A percentile compares a stretch with the other conserved stretches of the same genome.
Conservation (phyloP, 192 early-diverging fungal genomes). For the Coemansia sp. region DNA sequence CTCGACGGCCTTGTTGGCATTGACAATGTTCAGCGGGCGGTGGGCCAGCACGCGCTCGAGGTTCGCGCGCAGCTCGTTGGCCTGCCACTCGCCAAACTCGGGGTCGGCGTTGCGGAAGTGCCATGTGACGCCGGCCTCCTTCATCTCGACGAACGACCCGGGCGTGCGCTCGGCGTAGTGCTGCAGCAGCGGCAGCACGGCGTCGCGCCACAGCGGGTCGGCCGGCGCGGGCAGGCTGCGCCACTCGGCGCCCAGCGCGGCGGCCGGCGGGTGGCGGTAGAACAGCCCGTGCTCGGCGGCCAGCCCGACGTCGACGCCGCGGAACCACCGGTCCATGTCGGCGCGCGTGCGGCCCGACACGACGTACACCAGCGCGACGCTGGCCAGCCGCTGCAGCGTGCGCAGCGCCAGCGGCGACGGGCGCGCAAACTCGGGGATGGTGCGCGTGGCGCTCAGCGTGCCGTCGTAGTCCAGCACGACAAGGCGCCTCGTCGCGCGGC, state of each 20-base stretch:
- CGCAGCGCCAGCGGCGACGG: constrained; percentile 78
- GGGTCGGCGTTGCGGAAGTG: constrained; percentile 95
- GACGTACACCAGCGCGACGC: constrained; percentile 92
- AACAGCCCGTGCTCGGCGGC: constrained; percentile 99
- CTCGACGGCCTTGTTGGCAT: constrained; percentile 97
- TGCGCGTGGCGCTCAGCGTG: constrained; percentile 84
- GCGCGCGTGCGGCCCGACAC: constrained; percentile 89
- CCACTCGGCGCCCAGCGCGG: constrained; percentile 64
- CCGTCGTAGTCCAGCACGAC: constrained; percentile 97
- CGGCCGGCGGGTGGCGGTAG: constrained; percentile 84
- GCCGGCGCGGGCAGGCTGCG: constrained; percentile 77
- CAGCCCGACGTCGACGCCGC: constrained; percentile 83
- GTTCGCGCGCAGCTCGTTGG: constrained; percentile 96
- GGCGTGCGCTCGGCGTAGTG: constrained; percentile 98
- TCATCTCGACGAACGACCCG: constrained; percentile 97
- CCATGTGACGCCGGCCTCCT: constrained; percentile 99
- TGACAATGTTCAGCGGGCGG: constrained; percentile 90
- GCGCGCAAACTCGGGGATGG: constrained; percentile 91
- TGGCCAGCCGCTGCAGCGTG: constrained; percentile 69
- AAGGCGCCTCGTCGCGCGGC: constrained; percentile 52
- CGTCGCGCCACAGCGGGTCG: constrained; percentile 90
- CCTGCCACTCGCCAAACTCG: constrained; percentile 98
- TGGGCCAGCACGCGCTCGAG: constrained; percentile 94
- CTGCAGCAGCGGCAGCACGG: constrained; percentile 92
- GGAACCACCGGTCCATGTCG: constrained; percentile 94